Base-by-base conservation (phyloP, 176 grass and related monocot species). In the Pharus latifolius region DNA sequence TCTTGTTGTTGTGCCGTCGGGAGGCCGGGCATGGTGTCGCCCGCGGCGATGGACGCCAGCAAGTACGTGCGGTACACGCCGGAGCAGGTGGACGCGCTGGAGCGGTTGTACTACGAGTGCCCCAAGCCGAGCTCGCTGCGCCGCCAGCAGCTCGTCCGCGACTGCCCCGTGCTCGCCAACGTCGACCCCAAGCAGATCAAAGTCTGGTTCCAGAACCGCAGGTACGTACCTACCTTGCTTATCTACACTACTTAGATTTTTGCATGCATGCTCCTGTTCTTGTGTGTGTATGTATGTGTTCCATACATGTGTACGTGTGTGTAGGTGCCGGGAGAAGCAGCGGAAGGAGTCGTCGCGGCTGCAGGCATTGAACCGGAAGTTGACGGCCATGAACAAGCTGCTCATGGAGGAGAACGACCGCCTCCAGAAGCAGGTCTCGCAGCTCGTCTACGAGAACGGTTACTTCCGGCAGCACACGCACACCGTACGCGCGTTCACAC, bases 351-450 rank as follows among this genome's bases (percentile, higher is more conserved):
- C 85, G 14, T 74, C 75, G 10, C 70, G 78, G 16, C 75, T 92
- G 61, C 90, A 88, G 78, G 49, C 65, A 15, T 74, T 92, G 57
- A 92, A 92, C 75, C 61, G 85, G 65, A 92, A 92, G 78, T 85
- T 92, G 58, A 79, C 82, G 3, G 82, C 90, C 52, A 92, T 92
- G 90, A 92, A 92, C 86, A 92, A 85, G 78, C 85, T 92, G 48
- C 74, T 92, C 78, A 88, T 92, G 90, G 90, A 92, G 82, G 90
- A 92, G 82, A 92, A 92, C 53, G 85, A 85, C 56, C 90, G 90
- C 37, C 83, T 92, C 16, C 90, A 92, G 85, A 92, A 92, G 82
- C 90, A 92, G 85, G 90, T 88, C 28, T 76, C 90, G 4, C 82
- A 83, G 28, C 86, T 92, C 46, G 82, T 92, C 32, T 88, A 80